phyloP scores from a whole-genome alignment of 257 asterid genomes.

The Gentiana macrophylla region DNA sequence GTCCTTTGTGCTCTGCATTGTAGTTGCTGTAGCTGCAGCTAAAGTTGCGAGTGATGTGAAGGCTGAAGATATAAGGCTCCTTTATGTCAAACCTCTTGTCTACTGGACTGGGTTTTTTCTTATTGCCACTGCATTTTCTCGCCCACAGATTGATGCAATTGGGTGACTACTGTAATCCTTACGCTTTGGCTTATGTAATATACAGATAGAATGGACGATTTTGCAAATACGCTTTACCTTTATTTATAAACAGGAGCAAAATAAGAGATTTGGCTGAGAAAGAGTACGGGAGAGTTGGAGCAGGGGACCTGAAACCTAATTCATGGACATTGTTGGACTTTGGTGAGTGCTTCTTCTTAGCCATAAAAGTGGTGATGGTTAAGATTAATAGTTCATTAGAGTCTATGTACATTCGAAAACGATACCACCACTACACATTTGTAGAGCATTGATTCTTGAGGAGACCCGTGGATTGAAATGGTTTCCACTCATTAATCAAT shows the following conservation, averaged over 20 bases:
- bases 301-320: constrained; percentile 82
- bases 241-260: constrained; percentile 35
- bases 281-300: constrained; percentile 66
- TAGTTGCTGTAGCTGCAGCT: constrained; percentile 91
- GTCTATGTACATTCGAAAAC: no score
- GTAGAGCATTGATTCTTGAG: no score
- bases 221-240: constrained; percentile 1
- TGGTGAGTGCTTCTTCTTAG: constrained; percentile 33
- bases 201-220: neutral
- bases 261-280: constrained; percentile 75
- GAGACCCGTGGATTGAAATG: no score
- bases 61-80: constrained; percentile 83
- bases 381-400: no score
- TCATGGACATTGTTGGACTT: constrained; percentile 97
- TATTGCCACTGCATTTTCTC: constrained; percentile 89
- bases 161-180: constrained; percentile 34
- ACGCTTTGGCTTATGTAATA: neutral
- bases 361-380: no score
- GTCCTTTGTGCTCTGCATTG: constrained; percentile 17
- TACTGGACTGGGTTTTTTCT: constrained; percentile 95
- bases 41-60: constrained; percentile 94
- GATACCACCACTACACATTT: no score
- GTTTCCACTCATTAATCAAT: no score
- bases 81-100: constrained; percentile 91
- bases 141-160: constrained; percentile 86